Percentiles rank a stretch among this genome's conserved stretches.
phyloP scores from a whole-genome alignment of 2,329 filamentous ascomycete species.

The Neofusicoccum sp. region DNA sequence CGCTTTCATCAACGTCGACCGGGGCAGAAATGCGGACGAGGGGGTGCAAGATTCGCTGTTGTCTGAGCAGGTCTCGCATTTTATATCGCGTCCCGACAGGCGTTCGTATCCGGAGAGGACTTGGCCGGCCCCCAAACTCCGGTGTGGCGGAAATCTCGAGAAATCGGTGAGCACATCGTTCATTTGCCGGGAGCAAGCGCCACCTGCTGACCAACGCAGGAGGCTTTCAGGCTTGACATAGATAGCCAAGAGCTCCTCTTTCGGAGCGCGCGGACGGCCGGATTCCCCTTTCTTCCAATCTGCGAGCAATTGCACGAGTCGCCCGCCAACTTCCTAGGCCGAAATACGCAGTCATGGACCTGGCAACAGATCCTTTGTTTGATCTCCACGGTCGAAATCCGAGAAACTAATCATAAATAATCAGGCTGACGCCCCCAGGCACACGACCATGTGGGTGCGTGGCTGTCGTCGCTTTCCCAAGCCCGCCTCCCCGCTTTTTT shows the following conservation, averaged over 20 bases:
- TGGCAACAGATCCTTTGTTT: conserved; percentile 9
- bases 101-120: conserved; percentile 13
- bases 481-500: conserved; percentile 9
- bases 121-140: not conserved
- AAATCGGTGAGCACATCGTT: conserved; percentile 4
- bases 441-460: not conserved
- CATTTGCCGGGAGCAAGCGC: conserved; percentile 9
- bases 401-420: conserved; percentile 8
- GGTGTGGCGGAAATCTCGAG: not conserved
- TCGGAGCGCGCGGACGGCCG: conserved; percentile 3
- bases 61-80: not conserved
- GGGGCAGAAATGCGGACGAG: not conserved
- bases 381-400: not conserved
- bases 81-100: not conserved
- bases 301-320: not conserved
- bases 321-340: conserved; percentile 3
- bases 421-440: not conserved
- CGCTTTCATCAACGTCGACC: not conserved
- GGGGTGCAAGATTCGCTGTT: not conserved
- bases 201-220: not conserved
- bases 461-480: conserved; percentile 5
- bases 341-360: conserved; percentile 7
- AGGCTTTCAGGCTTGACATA: not conserved
- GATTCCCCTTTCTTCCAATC: conserved; percentile 12
- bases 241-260: not conserved